Evolutionary conservation across 2,329 filamentous ascomycete genomes (phyloP).

Genomic region (Talaromyces verruculosus): DNA sequence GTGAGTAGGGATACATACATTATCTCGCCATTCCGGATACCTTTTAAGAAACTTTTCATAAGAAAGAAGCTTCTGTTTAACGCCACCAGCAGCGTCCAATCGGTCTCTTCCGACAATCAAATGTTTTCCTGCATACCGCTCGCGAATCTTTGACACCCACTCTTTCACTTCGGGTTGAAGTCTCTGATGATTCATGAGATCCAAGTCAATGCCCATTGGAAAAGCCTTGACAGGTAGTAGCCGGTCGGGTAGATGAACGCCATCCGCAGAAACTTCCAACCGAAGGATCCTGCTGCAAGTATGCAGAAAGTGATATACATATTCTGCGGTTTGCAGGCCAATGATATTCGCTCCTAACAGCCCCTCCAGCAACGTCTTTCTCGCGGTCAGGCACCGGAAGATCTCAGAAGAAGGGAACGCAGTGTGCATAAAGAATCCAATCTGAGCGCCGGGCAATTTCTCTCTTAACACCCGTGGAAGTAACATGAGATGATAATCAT

Average conservation of each 20-base stretch:
- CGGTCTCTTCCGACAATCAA: constrained; percentile 92
- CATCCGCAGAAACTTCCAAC: constrained; percentile 80
- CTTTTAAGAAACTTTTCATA: constrained; percentile 90
- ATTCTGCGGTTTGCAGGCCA: constrained; percentile 90
- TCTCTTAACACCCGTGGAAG: constrained; percentile 83
- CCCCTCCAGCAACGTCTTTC: constrained; percentile 80
- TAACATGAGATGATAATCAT: constrained; percentile 89
- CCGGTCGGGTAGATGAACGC: constrained; percentile 81
- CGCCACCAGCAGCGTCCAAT: constrained; percentile 84
- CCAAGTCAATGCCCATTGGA: constrained; percentile 83
- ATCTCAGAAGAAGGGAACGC: constrained; percentile 95
- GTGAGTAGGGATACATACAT: constrained; percentile 38
- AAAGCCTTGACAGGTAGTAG: constrained; percentile 81
- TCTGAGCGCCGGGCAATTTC: constrained; percentile 79
- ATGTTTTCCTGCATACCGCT: constrained; percentile 80
- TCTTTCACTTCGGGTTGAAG: constrained; percentile 68
- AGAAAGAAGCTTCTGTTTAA: constrained; percentile 85
- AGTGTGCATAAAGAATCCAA: constrained; percentile 92
- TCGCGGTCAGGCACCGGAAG: constrained; percentile 81
- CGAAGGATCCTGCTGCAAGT: constrained; percentile 85
- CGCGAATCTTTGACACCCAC: constrained; percentile 75
- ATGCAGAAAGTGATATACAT: constrained; percentile 87
- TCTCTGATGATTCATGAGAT: constrained; percentile 67
- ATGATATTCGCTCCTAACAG: constrained; percentile 90
- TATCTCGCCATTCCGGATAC: constrained; percentile 82